A percentile compares a stretch with the other conserved stretches of the same genome.
phyloP scores from a whole-genome alignment of 768 basidiomycete species.

The Kwoniella botswanensis region DNA sequence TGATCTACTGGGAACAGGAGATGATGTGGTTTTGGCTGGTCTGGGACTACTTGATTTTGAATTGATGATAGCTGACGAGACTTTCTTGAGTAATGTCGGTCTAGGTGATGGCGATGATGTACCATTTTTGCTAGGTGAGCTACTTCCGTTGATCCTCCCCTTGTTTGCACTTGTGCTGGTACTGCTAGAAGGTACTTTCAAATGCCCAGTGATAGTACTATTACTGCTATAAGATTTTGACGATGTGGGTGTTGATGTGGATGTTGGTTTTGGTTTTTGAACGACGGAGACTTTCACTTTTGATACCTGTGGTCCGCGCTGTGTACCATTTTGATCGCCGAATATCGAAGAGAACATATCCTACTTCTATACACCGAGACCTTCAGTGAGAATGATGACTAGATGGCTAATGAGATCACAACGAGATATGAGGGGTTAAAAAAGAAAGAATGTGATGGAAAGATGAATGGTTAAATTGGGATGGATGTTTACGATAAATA shows the following conservation, averaged over 20 bases:
- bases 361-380: not conserved
- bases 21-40: not conserved
- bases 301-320: constrained; percentile 18
- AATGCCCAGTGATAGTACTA: not conserved
- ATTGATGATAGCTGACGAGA: not conserved
- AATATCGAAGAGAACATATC: constrained; percentile 36
- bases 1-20: constrained; percentile 8
- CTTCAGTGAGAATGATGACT: not conserved
- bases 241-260: constrained; percentile 2
- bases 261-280: constrained; percentile 16
- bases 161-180: not conserved
- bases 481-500: not conserved
- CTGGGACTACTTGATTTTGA: constrained; percentile 2
- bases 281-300: constrained; percentile 28
- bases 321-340: constrained; percentile 22
- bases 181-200: constrained; percentile 9
- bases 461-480: not conserved
- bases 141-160: constrained; percentile 4
- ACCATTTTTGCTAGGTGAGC: constrained; percentile 12
- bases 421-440: not conserved
- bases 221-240: not conserved
- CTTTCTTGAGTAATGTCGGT: constrained; percentile 2
- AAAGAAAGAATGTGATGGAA: not conserved
- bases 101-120: constrained; percentile 2
- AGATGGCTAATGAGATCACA: not conserved